Conservation (phyloP, 2,329 filamentous ascomycete genomes). For the Septoria petroselini region DNA sequence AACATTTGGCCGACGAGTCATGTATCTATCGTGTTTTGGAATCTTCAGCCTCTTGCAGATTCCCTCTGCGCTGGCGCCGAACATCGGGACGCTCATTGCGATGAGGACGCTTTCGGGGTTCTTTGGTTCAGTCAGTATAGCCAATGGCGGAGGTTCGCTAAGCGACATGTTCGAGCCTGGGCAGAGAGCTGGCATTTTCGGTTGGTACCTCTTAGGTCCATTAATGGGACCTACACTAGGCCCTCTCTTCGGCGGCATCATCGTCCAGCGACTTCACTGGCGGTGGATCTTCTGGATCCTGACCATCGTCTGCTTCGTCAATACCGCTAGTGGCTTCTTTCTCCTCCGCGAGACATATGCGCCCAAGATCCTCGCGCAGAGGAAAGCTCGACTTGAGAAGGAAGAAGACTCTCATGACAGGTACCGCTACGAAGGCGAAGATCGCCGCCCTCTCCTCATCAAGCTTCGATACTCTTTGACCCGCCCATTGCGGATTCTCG, state of each 20-base stretch:
- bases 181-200: slow-evolving; percentile 47
- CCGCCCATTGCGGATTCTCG: slow-evolving; percentile 44
- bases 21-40: slow-evolving; percentile 48
- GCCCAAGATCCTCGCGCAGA: slow-evolving; percentile 41
- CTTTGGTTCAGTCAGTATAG: slow-evolving; percentile 51
- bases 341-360: slow-evolving; percentile 48
- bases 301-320: slow-evolving; percentile 43
- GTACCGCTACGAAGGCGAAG: slow-evolving; percentile 46
- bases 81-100: slow-evolving; percentile 46
- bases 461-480: slow-evolving; percentile 42
- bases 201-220: slow-evolving; percentile 47
- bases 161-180: slow-evolving; percentile 51
- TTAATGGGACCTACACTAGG: slow-evolving; percentile 44
- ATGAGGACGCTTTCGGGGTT: slow-evolving; percentile 49
- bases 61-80: slow-evolving; percentile 48
- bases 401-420: slow-evolving; percentile 39
- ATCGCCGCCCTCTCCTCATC: slow-evolving; percentile 38
- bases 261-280: slow-evolving; percentile 47
- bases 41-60: slow-evolving; percentile 49
- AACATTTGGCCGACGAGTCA: slow-evolving; percentile 46
- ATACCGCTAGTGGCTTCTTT: slow-evolving; percentile 44
- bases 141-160: slow-evolving; percentile 53
- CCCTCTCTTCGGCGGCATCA: slow-evolving; percentile 45
- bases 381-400: slow-evolving; percentile 39
- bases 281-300: slow-evolving; percentile 51